phyloP scores from a whole-genome alignment of 164 flowering plant genomes.

The Cinnamomum chago region DNA sequence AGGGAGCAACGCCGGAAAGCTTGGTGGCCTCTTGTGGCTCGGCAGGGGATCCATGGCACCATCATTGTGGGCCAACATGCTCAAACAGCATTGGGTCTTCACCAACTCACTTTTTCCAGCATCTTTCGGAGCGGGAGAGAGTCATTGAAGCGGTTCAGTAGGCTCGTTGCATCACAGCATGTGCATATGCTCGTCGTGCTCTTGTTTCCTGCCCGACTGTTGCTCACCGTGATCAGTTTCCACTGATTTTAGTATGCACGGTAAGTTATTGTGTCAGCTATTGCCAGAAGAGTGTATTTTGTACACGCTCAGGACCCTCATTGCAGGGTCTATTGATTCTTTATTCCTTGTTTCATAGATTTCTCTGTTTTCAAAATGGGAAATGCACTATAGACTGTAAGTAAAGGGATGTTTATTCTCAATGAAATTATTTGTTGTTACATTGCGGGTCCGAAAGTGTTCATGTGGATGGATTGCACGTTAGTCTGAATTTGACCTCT shows the following conservation, averaged over 20 bases:
- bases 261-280: background rate
- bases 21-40: conserved; percentile 71
- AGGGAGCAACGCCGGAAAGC: conserved; percentile 53
- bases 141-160: conserved; percentile 58
- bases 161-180: conserved; percentile 68
- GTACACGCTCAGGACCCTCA: background rate
- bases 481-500: too few relatives aligned
- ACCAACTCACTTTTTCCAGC: conserved; percentile 47
- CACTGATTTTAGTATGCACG: background rate
- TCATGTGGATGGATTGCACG: too few relatives aligned
- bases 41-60: conserved; percentile 15
- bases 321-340: background rate
- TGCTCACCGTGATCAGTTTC: conserved; percentile 8
- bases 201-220: conserved; percentile 53
- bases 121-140: conserved; percentile 45
- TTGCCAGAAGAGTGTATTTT: background rate
- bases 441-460: background rate
- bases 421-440: too few relatives aligned
- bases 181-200: conserved; percentile 63
- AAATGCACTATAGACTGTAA: background rate
- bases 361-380: background rate
- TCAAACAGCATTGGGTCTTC: conserved; percentile 6
- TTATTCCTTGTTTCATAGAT: background rate
- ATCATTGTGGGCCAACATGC: conserved; percentile 20
- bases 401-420: background rate